These are phyloP conservation scores for Metarhizium album DNA, from an alignment of 2,329 filamentous ascomycete genomes.

Conservation along the genomic window DNA sequence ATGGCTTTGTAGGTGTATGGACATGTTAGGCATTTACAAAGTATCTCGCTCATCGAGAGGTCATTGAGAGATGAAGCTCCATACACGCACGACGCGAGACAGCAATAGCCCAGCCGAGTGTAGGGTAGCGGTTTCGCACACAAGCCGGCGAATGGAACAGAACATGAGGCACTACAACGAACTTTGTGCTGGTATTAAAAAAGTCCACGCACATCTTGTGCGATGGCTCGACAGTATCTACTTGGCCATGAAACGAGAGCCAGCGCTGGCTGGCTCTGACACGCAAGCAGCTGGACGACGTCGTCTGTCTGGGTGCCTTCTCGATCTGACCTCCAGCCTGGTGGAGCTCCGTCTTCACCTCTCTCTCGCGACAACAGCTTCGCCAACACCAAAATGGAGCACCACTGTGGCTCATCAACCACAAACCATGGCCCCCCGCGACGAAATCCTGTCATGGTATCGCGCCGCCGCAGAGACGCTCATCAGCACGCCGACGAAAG, in stretches of 20 bases:
- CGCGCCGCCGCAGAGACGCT: constrained; percentile 13
- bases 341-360: not conserved
- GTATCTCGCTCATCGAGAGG: not conserved
- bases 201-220: too few relatives aligned
- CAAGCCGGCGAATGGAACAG: too few relatives aligned
- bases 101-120: too few relatives aligned
- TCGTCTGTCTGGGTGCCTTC: too few relatives aligned
- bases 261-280: too few relatives aligned
- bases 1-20: constrained; percentile 88
- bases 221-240: too few relatives aligned
- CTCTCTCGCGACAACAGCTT: not conserved
- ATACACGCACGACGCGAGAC: too few relatives aligned
- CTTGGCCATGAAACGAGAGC: too few relatives aligned
- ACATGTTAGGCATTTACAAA: constrained; percentile 42
- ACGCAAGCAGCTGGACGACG: too few relatives aligned
- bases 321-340: not conserved
- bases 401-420: not conserved
- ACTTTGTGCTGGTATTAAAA: too few relatives aligned
- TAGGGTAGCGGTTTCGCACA: too few relatives aligned
- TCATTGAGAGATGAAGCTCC: not conserved
- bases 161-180: too few relatives aligned
- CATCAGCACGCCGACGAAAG: not conserved
- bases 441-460: constrained; percentile 15
- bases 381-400: not conserved
- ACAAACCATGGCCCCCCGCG: constrained; percentile 3